These are phyloP conservation scores for Vicia sativa DNA, from an alignment of 306 rosid species.

Conservation along the genomic window DNA sequence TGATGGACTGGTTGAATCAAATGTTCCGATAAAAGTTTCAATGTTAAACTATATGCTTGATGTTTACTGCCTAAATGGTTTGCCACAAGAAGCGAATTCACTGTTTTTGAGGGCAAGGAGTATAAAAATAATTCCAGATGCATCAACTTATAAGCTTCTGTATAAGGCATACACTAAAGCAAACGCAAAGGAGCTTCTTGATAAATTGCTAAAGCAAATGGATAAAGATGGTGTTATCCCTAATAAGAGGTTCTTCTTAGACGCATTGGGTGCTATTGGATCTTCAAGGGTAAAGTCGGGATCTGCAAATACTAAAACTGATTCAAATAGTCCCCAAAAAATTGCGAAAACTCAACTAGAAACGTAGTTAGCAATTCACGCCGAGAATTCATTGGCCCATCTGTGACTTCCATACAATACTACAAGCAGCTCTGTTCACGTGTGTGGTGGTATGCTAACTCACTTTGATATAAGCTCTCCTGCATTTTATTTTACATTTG, in stretches of 20 bases:
- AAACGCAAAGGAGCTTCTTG: slow-evolving; percentile 70
- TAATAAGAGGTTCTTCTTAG: slow-evolving; percentile 82
- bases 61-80: slow-evolving; percentile 86
- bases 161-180: slow-evolving; percentile 88
- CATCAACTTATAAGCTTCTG: slow-evolving; percentile 87
- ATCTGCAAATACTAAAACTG: slow-evolving; percentile 47
- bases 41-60: slow-evolving; percentile 91
- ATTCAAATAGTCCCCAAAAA: slow-evolving; percentile 39
- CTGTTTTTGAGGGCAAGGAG: slow-evolving; percentile 60
- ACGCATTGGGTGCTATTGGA: slow-evolving; percentile 75
- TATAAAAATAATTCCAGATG: slow-evolving; percentile 53
- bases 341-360: slow-evolving; percentile 40
- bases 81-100: slow-evolving; percentile 76
- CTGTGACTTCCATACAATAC: slow-evolving; percentile 7
- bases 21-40: slow-evolving; percentile 65
- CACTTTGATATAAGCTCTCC: slow-evolving; percentile 28
- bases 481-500: slow-evolving; percentile 6
- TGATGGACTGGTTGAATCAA: slow-evolving; percentile 62
- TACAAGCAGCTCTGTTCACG: slow-evolving; percentile 21
- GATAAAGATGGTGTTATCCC: slow-evolving; percentile 85
- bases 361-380: slow-evolving; percentile 36
- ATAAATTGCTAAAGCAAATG: slow-evolving; percentile 74
- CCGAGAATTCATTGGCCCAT: not conserved
- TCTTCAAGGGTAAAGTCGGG: slow-evolving; percentile 51
- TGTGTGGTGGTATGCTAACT: slow-evolving; percentile 27